Percentiles rank a stretch among this genome's conserved stretches.
These are phyloP conservation scores for Garcia nutans DNA, from an alignment of 345 rosid genomes.

Conservation along the genomic window DNA sequence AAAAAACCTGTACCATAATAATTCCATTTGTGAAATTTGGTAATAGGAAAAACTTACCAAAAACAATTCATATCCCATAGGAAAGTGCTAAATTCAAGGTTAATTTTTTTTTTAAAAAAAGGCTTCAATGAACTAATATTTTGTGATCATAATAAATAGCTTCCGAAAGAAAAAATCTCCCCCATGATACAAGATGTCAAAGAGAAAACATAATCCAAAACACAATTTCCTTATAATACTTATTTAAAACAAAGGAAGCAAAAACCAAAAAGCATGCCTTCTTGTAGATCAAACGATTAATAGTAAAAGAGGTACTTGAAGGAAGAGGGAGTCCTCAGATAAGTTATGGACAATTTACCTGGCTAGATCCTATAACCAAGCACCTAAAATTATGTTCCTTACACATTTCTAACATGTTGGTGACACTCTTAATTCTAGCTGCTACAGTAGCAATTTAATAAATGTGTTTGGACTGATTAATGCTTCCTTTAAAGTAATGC, in stretches of 20 bases:
- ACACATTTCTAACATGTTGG: background rate
- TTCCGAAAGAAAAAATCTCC: too few species aligned
- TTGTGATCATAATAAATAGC: too few species aligned
- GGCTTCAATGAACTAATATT: background rate
- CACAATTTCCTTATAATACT: too few species aligned
- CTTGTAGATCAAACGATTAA: background rate
- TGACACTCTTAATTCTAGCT: background rate
- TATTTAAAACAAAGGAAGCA: too few species aligned
- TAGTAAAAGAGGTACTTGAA: background rate
- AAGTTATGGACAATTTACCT: background rate
- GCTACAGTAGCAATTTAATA: background rate
- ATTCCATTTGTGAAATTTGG: constrained; percentile 7
- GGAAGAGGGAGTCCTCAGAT: background rate
- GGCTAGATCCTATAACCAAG: background rate
- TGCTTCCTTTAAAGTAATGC: background rate
- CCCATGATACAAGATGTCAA: too few species aligned
- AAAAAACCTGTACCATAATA: constrained; percentile 30
- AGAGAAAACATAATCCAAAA: too few species aligned
- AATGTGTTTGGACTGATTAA: too few species aligned
- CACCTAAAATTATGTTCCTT: too few species aligned
- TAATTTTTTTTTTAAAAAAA: background rate
- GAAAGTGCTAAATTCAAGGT: background rate
- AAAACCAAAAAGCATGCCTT: background rate
- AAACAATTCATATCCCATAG: background rate
- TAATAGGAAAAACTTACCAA: background rate